Conservation (phyloP, 106 monocot genomes). For the Platanthera guangdongensis region DNA sequence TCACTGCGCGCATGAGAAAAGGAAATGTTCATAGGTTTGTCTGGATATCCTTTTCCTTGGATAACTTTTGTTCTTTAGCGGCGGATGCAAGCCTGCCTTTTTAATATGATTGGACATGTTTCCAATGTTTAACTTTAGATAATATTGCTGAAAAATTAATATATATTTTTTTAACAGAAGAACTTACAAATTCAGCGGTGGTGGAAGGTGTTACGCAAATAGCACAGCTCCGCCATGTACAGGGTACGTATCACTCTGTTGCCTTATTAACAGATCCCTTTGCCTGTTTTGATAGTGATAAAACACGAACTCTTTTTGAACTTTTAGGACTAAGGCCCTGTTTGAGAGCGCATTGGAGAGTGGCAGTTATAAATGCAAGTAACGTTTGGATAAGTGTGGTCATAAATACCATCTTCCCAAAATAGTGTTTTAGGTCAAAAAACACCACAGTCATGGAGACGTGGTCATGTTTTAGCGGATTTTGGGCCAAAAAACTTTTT, state of each 20-base stretch:
- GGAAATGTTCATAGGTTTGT: slow-evolving; percentile 59
- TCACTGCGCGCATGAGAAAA: slow-evolving; percentile 50
- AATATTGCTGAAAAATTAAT: neutral
- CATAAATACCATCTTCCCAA: too few relatives aligned
- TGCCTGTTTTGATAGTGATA: neutral
- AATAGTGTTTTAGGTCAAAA: too few relatives aligned
- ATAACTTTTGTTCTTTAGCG: neutral
- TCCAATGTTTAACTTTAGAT: neutral
- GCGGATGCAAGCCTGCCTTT: neutral
- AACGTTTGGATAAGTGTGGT: too few relatives aligned
- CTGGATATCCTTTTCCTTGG: neutral
- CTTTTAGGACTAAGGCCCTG: neutral
- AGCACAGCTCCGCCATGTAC: slow-evolving; percentile 78
- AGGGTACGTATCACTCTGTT: slow-evolving; percentile 25
- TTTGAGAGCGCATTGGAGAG: too few relatives aligned
- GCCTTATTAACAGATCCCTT: neutral
- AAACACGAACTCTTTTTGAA: neutral
- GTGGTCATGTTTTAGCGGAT: too few relatives aligned
- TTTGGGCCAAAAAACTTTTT: too few relatives aligned
- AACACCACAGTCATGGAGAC: too few relatives aligned
- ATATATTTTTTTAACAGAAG: slow-evolving; percentile 39
- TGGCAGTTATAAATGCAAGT: too few relatives aligned
- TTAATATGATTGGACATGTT: neutral
- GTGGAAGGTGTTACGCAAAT: slow-evolving; percentile 62
- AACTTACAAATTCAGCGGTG: slow-evolving; percentile 56